These are phyloP conservation scores for Fusarium sp. DNA, from an alignment of 2,329 filamentous ascomycete genomes.

Conservation along the genomic window DNA sequence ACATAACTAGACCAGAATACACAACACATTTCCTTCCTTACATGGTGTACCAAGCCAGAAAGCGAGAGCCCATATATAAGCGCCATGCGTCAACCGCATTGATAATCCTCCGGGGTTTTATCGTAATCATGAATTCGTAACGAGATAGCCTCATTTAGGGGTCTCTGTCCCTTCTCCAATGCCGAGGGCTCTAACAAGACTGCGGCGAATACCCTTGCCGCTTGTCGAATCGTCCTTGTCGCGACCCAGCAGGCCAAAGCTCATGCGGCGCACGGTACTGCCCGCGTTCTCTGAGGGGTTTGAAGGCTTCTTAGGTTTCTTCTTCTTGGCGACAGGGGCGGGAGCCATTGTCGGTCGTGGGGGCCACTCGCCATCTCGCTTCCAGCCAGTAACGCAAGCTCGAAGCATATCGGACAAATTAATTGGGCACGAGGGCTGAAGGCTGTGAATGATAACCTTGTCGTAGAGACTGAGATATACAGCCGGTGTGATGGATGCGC, in stretches of 20 bases:
- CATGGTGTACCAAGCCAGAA: slow-evolving; percentile 9
- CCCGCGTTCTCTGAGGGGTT: slow-evolving; percentile 38
- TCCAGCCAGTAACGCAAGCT: slow-evolving; percentile 90
- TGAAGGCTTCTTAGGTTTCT: slow-evolving; percentile 48
- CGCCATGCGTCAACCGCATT: slow-evolving; percentile 27
- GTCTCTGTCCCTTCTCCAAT: slow-evolving; percentile 47
- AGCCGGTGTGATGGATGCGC: slow-evolving; percentile 76
- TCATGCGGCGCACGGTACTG: slow-evolving; percentile 56
- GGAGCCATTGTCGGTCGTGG: slow-evolving; percentile 60
- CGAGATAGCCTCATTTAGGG: slow-evolving; percentile 10
- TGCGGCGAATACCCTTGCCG: slow-evolving; percentile 57
- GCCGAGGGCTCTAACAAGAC: slow-evolving; percentile 58
- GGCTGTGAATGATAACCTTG: slow-evolving; percentile 82
- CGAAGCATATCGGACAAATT: slow-evolving; percentile 85
- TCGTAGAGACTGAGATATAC: slow-evolving; percentile 87
- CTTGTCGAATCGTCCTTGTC: slow-evolving; percentile 49
- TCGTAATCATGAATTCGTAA: slow-evolving; percentile 37
- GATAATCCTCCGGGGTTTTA: slow-evolving; percentile 19
- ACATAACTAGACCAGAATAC: slow-evolving; percentile 11
- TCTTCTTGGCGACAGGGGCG: slow-evolving; percentile 52
- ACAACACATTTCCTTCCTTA: neutral
- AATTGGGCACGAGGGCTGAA: slow-evolving; percentile 87
- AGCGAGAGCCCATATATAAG: slow-evolving; percentile 25
- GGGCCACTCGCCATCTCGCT: slow-evolving; percentile 92
- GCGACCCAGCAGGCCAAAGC: slow-evolving; percentile 59